Conservation (phyloP, 768 basidiomycete genomes). For the Cystobasidium onofrii region DNA sequence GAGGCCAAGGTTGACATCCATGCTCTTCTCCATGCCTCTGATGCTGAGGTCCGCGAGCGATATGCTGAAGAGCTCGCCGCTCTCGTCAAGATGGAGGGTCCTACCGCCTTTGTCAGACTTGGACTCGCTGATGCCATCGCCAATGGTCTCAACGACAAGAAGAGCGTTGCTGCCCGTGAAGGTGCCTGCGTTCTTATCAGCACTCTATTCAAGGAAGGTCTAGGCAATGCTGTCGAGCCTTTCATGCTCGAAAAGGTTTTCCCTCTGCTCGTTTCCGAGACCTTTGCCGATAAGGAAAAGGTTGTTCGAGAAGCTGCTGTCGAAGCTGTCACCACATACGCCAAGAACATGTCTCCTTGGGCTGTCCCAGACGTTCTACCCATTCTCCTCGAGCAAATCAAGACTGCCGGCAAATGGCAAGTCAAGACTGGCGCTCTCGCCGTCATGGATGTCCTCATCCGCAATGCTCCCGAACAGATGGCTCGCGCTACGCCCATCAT, state of each 20-base stretch:
- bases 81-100: conserved; percentile 32
- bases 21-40: conserved; percentile 37
- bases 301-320: conserved; percentile 76
- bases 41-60: conserved; percentile 36
- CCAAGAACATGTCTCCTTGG: conserved; percentile 78
- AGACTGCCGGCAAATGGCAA: conserved; percentile 74
- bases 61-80: conserved; percentile 40
- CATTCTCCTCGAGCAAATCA: conserved; percentile 55
- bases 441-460: conserved; percentile 52
- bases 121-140: conserved; percentile 41
- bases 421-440: conserved; percentile 87
- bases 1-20: conserved; percentile 40
- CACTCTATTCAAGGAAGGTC: conserved; percentile 53
- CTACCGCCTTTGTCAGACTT: conserved; percentile 39
- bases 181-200: conserved; percentile 72
- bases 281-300: conserved; percentile 92
- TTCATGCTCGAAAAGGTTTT: conserved; percentile 60
- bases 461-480: conserved; percentile 41
- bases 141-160: conserved; percentile 59
- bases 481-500: conserved; percentile 54
- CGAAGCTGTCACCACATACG: conserved; percentile 66
- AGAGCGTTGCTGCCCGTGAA: conserved; percentile 82
- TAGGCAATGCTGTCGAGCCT: conserved; percentile 63
- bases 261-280: conserved; percentile 68
- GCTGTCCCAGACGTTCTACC: conserved; percentile 62